Evolutionary conservation across 805 yeast genomes (phyloP).

Genomic region (Saccharomycopsis fodiens): DNA sequence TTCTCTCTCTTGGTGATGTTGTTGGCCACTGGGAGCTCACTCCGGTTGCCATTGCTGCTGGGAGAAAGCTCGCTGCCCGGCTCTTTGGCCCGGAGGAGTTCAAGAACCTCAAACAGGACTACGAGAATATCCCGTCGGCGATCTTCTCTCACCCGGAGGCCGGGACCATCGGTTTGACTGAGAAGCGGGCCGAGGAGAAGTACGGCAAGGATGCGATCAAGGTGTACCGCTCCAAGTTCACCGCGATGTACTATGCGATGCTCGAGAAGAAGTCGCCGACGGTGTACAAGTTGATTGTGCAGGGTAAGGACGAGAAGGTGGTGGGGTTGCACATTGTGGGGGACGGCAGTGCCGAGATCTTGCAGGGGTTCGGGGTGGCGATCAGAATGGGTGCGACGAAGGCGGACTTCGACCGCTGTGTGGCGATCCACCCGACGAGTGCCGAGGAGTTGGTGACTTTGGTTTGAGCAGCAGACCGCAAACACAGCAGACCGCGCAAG

Average conservation of each 20-base stretch:
- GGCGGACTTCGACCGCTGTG: constrained; percentile 88
- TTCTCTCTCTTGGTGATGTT: constrained; percentile 90
- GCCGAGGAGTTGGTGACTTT: constrained; percentile 96
- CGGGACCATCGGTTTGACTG: constrained; percentile 85
- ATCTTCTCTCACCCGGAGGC: constrained; percentile 98
- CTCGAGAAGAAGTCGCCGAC: constrained; percentile 76
- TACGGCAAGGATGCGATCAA: constrained; percentile 78
- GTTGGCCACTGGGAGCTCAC: constrained; percentile 90
- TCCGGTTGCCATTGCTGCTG: constrained; percentile 98
- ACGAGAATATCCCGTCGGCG: constrained; percentile 84
- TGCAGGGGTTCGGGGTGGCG: constrained; percentile 98
- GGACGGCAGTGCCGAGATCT: constrained; percentile 81
- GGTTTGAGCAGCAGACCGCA: too few relatives aligned
- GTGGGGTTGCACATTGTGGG: constrained; percentile 95
- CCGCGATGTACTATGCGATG: constrained; percentile 91
- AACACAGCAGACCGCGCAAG: too few relatives aligned
- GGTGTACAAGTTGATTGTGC: constrained; percentile 71
- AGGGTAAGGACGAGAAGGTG: constrained; percentile 82
- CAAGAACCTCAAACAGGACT: constrained; percentile 76
- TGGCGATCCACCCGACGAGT: constrained; percentile 97
- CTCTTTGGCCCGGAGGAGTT: constrained; percentile 73
- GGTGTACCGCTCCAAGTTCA: constrained; percentile 74
- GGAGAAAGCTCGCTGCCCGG: constrained; percentile 88
- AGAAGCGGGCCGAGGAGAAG: constrained; percentile 65
- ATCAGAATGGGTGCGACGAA: constrained; percentile 99